Conservation (phyloP, 2,329 filamentous ascomycete genomes). For the Volutella citrinella region DNA sequence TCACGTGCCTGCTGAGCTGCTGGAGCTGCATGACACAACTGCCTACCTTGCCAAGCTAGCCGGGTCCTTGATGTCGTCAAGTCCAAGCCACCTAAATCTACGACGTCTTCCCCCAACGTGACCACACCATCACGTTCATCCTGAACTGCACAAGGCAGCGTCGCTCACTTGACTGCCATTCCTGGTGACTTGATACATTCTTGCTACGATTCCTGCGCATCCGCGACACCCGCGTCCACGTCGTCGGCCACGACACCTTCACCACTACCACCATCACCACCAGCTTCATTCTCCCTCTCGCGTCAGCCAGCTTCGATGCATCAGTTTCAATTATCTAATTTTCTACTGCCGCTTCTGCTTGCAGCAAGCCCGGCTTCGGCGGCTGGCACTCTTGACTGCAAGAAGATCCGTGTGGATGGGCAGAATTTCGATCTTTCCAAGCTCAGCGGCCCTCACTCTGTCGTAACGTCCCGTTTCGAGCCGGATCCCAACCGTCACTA, state of each 20-base stretch:
- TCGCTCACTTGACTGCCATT: constrained; percentile 1
- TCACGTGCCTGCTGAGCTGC: constrained; percentile 28
- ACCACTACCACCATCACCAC: too few relatives aligned
- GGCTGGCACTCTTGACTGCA: constrained; percentile 62
- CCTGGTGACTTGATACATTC: constrained; percentile 1
- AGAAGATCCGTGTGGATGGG: constrained; percentile 55
- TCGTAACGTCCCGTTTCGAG: constrained; percentile 56
- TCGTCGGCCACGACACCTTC: too few relatives aligned
- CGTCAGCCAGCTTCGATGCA: constrained; percentile 33
- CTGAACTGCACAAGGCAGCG: constrained; percentile 10
- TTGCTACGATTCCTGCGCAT: constrained; percentile 7
- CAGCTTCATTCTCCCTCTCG: constrained; percentile 5
- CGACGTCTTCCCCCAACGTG: constrained; percentile 28
- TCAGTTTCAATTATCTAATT: constrained; percentile 34
- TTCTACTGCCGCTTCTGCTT: constrained; percentile 37
- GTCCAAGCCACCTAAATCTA: constrained; percentile 18
- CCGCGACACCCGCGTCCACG: constrained; percentile 4
- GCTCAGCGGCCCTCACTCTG: constrained; percentile 66
- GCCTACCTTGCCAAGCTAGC: constrained; percentile 18
- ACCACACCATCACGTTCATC: constrained; percentile 23
- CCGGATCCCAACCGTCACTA: constrained; percentile 46
- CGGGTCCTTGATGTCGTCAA: constrained; percentile 25
- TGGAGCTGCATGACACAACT: constrained; percentile 30
- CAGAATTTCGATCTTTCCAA: constrained; percentile 62
- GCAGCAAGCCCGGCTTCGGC: constrained; percentile 35